These are phyloP conservation scores for Pelargonium nanum DNA, from an alignment of 345 rosid genomes.

Conservation along the genomic window DNA sequence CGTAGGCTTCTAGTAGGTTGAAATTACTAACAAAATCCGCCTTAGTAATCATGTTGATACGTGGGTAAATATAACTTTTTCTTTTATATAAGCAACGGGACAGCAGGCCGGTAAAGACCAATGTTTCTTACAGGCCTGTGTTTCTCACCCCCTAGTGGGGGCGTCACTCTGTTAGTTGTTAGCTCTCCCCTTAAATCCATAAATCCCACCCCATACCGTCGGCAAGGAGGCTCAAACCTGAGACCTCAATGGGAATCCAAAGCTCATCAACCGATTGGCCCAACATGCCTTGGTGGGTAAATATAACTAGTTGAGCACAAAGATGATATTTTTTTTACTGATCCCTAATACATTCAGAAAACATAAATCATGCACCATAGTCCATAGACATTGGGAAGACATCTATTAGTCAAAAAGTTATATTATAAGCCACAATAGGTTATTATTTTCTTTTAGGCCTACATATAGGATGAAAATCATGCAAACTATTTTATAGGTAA, in stretches of 20 bases:
- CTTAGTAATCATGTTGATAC: background rate
- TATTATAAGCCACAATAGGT: background rate
- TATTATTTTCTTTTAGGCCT: background rate
- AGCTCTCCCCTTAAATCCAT: no score
- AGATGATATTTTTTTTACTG: background rate
- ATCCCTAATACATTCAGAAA: background rate
- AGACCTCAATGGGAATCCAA: no score
- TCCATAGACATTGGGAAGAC: background rate
- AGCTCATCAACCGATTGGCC: no score
- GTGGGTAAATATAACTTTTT: background rate
- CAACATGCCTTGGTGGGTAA: no score
- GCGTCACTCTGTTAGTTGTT: no score
- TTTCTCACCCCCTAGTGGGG: no score
- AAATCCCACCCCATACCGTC: no score
- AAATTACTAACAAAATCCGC: background rate
- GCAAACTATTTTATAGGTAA: background rate
- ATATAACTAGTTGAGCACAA: background rate
- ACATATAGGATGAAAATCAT: slow-evolving; percentile 3
- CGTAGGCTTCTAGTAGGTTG: background rate
- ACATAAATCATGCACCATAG: background rate
- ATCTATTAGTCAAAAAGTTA: background rate
- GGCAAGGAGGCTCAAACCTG: no score
- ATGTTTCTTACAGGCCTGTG: no score
- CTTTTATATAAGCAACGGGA: no score
- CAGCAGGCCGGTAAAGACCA: no score